These are phyloP conservation scores for Populus davidiana DNA, from an alignment of 345 rosid species.

Conservation along the genomic window DNA sequence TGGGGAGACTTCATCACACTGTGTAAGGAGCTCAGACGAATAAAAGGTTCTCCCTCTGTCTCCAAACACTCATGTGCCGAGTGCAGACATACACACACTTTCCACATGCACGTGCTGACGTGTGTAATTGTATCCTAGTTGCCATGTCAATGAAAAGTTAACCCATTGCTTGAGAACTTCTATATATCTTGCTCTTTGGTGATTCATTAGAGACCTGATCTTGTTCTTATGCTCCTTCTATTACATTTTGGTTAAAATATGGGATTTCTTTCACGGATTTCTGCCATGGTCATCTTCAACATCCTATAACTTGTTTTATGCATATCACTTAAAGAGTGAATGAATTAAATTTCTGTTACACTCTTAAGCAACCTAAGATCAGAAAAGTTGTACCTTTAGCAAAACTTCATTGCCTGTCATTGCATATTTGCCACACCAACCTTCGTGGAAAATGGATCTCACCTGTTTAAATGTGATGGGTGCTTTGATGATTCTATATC, in stretches of 20 bases:
- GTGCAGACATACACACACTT: too few species aligned
- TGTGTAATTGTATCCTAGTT: not conserved
- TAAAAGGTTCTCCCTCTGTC: slow-evolving; percentile 58
- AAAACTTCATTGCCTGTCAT: too few species aligned
- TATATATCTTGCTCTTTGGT: not conserved
- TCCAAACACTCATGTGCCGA: not conserved
- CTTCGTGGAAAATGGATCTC: too few species aligned
- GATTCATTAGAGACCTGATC: too few species aligned
- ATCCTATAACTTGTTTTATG: not conserved
- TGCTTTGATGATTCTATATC: not conserved
- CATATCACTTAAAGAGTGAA: not conserved
- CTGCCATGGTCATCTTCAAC: not conserved
- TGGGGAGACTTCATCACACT: slow-evolving; percentile 99
- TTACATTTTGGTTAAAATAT: not conserved
- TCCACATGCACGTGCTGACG: not conserved
- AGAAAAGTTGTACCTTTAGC: not conserved
- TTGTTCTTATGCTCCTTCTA: not conserved
- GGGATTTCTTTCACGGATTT: not conserved
- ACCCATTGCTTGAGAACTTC: not conserved
- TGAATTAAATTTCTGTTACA: not conserved
- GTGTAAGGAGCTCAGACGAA: slow-evolving; percentile 93
- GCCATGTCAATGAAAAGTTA: not conserved
- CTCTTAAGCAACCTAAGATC: not conserved
- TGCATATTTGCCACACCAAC: too few species aligned
- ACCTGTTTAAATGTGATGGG: too few species aligned